A percentile compares a stretch with the other conserved stretches of the same genome.
These are phyloP conservation scores for Suhomyces bribrorum DNA, from an alignment of 1,139 yeast genomes.

Conservation along the genomic window DNA sequence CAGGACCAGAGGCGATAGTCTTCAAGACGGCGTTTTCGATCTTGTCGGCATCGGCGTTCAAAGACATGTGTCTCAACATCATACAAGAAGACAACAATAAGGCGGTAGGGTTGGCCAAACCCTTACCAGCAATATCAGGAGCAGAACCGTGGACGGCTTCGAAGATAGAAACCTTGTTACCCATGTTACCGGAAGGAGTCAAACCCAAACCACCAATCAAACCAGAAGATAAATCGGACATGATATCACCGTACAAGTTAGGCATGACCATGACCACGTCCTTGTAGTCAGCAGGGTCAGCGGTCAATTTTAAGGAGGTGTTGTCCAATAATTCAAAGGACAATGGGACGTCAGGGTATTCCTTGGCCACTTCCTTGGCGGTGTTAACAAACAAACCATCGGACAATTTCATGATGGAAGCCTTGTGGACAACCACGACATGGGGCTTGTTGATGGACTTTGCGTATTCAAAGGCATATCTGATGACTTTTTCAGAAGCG, in stretches of 20 bases:
- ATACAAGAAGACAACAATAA: conserved; percentile 90
- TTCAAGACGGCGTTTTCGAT: conserved; percentile 87
- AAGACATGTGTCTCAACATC: conserved; percentile 99
- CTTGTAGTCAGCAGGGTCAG: conserved; percentile 82
- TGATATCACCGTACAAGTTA: conserved; percentile 96
- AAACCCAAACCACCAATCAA: conserved; percentile 97
- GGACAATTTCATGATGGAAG: conserved; percentile 95
- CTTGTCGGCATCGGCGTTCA: conserved; percentile 73
- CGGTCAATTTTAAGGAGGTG: conserved; percentile 87
- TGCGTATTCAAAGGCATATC: conserved; percentile 97
- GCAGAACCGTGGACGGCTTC: conserved; percentile 99
- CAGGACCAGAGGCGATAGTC: conserved; percentile 94
- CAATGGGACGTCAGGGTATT: conserved; percentile 86
- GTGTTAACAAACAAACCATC: conserved; percentile 95
- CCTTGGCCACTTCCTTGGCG: conserved; percentile 85
- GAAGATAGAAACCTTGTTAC: conserved; percentile 94
- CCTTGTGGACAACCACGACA: conserved; percentile 95
- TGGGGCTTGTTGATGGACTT: conserved; percentile 84
- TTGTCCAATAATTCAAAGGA: conserved; percentile 90
- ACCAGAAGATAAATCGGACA: conserved; percentile 97
- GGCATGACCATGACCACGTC: conserved; percentile 97
- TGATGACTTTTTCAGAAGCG: conserved; percentile 93
- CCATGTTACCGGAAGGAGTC: conserved; percentile 99
- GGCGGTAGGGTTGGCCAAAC: conserved; percentile 98
- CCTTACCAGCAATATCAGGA: conserved; percentile 97